phyloP scores from a whole-genome alignment of 345 rosid genomes.

The Citrus inodora region DNA sequence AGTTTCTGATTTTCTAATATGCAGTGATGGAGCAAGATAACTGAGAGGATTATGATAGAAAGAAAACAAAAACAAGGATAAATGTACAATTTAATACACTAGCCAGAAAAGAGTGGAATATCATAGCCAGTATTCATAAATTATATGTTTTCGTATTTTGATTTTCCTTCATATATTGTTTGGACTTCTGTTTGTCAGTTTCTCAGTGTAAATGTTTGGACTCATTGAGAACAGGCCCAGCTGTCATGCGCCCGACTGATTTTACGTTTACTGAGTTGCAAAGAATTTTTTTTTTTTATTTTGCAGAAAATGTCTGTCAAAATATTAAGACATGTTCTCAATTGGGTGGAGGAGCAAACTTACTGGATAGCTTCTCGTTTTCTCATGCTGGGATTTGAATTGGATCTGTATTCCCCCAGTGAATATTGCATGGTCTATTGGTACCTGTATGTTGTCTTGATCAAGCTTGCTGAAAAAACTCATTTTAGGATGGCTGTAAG shows the following conservation, averaged over 20 bases:
- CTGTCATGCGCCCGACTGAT: not conserved
- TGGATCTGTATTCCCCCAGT: slow-evolving; percentile 82
- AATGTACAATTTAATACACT: not conserved
- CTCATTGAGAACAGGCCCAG: not conserved
- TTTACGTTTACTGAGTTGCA: not conserved
- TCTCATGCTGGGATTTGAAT: slow-evolving; percentile 85
- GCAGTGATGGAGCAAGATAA: not conserved
- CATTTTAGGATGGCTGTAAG: slow-evolving; percentile 51
- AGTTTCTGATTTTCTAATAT: not conserved
- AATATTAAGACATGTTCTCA: slow-evolving; percentile 59
- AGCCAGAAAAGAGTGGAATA: not conserved
- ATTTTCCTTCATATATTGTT: not conserved
- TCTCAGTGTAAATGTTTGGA: too few relatives aligned
- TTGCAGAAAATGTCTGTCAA: slow-evolving; percentile 53
- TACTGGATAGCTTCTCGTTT: slow-evolving; percentile 92
- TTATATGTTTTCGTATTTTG: not conserved
- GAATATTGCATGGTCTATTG: slow-evolving; percentile 98
- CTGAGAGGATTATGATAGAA: not conserved
- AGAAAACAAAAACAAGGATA: not conserved
- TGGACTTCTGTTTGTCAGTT: too few relatives aligned
- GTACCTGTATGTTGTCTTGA: slow-evolving; percentile 67
- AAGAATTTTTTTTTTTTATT: slow-evolving; percentile 14
- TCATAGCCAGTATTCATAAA: not conserved
- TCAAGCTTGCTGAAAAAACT: slow-evolving; percentile 83
- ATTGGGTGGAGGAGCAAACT: slow-evolving; percentile 92